Base-by-base conservation (phyloP, 805 yeast species). In the Wickerhamiella dianesei region DNA sequence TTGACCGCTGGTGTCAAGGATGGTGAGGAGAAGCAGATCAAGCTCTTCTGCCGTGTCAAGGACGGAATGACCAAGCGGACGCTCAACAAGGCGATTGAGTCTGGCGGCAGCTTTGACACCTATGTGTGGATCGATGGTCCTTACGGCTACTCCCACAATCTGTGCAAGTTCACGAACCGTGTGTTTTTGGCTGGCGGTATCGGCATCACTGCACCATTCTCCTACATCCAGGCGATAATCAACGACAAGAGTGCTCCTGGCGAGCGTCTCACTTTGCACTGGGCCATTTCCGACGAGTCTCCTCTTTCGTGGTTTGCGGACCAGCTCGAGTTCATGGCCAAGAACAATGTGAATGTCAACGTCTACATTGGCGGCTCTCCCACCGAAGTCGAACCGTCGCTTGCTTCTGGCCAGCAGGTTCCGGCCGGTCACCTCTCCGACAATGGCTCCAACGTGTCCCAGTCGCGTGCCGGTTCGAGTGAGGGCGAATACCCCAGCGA, bases 261-360 rank as follows among this genome's bases (percentile, higher is more conserved):
- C 5, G 8, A 18, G 4, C 32, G 21, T 18, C 58, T 60, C 37
- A 61, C 67, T 25, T 71, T 75, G 48, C 67, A 83, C 46, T 85
- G 95, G 94, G 70, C 73, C 6, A 67, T 82, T 8, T 67, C 79
- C 47, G 75, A 77, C 35, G 65, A 68, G 49, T 63, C 64, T 37
- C 71, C 79, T 5, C 57, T 82, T 19, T 52, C 56, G 14, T 75
- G 76, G 75, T 75, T 76, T 53, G 40, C 51, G 3, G 60, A 57
- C 2, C 77, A 76, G 52, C 53, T 76, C 41, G 56, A 47, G 4
- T 51, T 54, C 36, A 51, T 72, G 40, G 51, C 52, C 4, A 5
- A 43, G 19, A 18, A 45, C 18, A 43, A 43, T 9, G 48, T 50
- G 18, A 40, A 45, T 3, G 41, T 53, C 16, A 18, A 41, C 35